Conservation (phyloP, 2,329 filamentous ascomycete species). For the Scopulariopsis brevicaulis region DNA sequence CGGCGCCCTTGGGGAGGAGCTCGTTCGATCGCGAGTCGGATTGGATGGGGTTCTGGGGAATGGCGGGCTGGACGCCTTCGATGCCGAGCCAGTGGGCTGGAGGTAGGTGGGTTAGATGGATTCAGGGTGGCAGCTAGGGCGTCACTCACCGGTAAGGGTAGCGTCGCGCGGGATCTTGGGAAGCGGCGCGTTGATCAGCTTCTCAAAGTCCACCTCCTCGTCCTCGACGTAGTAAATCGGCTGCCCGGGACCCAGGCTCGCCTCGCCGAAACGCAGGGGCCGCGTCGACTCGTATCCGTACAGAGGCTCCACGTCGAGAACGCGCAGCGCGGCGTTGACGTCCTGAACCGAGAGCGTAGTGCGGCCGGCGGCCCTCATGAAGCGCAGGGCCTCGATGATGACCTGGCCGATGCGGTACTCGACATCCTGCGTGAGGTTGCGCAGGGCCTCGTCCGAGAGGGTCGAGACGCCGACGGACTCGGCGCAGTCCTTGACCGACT, state of each 20-base stretch:
- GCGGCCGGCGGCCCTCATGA: constrained; percentile 85
- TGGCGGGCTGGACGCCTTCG: constrained; percentile 92
- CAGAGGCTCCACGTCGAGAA: constrained; percentile 85
- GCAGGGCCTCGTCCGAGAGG: constrained; percentile 75
- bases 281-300: constrained; percentile 94
- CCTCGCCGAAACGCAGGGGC: constrained; percentile 84
- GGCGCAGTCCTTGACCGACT: constrained; percentile 91
- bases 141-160: constrained; percentile 66
- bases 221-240: constrained; percentile 96
- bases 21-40: constrained; percentile 76
- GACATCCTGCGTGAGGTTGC: constrained; percentile 82
- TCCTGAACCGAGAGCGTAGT: constrained; percentile 85
- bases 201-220: constrained; percentile 97
- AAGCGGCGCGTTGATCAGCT: constrained; percentile 90
- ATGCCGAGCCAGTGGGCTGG: constrained; percentile 79
- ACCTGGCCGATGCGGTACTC: constrained; percentile 93
- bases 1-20: constrained; percentile 78
- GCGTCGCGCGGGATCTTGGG: constrained; percentile 92
- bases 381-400: constrained; percentile 85
- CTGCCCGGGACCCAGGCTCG: constrained; percentile 84
- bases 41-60: constrained; percentile 88
- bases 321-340: constrained; percentile 71
- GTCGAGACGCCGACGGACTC: constrained; percentile 84
- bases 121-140: background rate
- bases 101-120: background rate